Evolutionary conservation across 1,284 basidiomycete genomes (phyloP).

Genomic region (Sporisorium scitamineum): DNA sequence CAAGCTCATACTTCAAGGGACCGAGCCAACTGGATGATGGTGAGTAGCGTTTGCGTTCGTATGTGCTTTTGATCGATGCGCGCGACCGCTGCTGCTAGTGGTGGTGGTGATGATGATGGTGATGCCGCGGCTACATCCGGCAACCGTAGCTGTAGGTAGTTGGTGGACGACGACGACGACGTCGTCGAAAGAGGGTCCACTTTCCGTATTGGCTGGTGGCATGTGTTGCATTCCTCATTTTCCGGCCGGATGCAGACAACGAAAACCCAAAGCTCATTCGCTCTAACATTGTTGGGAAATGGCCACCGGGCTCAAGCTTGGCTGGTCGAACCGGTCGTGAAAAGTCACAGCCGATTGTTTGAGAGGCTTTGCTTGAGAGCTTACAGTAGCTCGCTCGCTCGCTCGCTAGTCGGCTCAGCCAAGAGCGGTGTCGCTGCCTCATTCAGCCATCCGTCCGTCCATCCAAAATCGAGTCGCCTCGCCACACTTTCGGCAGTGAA

Average conservation of each 20-base stretch:
- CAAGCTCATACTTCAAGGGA: slow-evolving; percentile 2
- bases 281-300: background rate
- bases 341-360: background rate
- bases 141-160: background rate
- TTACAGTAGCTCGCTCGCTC: background rate
- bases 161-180: background rate
- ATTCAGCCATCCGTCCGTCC: background rate
- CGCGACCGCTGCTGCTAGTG: background rate
- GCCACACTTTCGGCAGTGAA: background rate
- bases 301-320: background rate
- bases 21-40: background rate
- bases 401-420: background rate
- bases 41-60: background rate
- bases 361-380: too few species aligned
- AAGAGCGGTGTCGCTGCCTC: background rate
- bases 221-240: background rate
- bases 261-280: too few species aligned
- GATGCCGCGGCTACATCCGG: background rate
- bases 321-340: background rate
- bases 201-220: background rate
- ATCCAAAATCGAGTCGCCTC: background rate
- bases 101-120: background rate
- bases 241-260: background rate
- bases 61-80: background rate
- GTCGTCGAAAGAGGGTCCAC: background rate